Conservation (phyloP, 1,139 yeast species). For the Geotrichum phurueaensis region DNA sequence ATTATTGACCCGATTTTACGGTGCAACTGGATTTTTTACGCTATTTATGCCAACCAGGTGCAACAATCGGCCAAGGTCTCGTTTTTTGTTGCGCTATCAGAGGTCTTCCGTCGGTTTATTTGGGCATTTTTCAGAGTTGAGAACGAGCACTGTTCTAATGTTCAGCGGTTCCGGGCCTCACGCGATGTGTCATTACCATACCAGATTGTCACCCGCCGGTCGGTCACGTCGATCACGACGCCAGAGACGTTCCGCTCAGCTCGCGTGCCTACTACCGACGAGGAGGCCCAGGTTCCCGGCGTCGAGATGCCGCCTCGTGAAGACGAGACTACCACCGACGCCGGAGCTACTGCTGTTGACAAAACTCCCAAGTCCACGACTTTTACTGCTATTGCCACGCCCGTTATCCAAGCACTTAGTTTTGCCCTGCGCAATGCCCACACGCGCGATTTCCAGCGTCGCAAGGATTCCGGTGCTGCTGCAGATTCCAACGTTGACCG, state of each 20-base stretch:
- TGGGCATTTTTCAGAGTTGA: constrained; percentile 94
- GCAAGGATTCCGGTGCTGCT: constrained; percentile 34
- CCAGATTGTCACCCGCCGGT: constrained; percentile 21
- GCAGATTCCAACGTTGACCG: constrained; percentile 33
- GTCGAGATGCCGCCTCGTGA: neutral
- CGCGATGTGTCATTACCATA: constrained; percentile 85
- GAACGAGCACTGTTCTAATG: constrained; percentile 91
- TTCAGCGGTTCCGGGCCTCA: constrained; percentile 74
- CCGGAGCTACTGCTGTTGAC: constrained; percentile 12
- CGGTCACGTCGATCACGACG: neutral
- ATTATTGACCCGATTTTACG: constrained; percentile 65
- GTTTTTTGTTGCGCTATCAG: constrained; percentile 76
- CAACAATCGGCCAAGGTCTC: constrained; percentile 91
- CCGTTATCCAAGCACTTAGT: constrained; percentile 47
- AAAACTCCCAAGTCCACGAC: constrained; percentile 18
- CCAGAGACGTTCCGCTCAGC: neutral
- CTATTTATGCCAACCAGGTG: constrained; percentile 59
- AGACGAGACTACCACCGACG: constrained; percentile 8
- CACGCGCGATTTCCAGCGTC: constrained; percentile 80
- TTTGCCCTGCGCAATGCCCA: constrained; percentile 71
- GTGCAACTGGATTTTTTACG: constrained; percentile 87
- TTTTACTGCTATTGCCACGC: constrained; percentile 30
- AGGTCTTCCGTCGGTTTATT: constrained; percentile 68
- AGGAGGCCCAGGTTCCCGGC: constrained; percentile 1
- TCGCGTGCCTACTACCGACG: constrained; percentile 18